phyloP scores from a whole-genome alignment of 2,329 filamentous ascomycete genomes.

The Seiridium unicorne region DNA sequence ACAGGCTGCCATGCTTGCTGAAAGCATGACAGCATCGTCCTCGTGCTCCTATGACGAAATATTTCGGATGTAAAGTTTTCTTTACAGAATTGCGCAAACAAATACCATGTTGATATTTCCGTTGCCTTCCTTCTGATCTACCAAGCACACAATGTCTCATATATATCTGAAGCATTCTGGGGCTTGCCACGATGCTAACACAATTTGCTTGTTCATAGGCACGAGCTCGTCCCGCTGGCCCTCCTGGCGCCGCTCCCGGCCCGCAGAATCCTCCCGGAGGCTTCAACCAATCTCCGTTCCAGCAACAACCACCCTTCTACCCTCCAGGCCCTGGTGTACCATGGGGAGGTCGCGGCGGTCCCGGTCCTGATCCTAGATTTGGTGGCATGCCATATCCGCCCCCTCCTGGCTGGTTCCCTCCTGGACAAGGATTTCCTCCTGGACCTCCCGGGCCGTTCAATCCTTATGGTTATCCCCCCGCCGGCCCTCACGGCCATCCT shows the following conservation, averaged over 20 bases:
- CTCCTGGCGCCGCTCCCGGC: conserved; percentile 20
- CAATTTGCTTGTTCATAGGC: conserved; percentile 27
- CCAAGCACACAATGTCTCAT: conserved; percentile 15
- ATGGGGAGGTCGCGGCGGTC: conserved; percentile 54
- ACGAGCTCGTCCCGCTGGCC: conserved; percentile 32
- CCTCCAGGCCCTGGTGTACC: conserved; percentile 50
- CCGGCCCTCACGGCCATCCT: conserved; percentile 42
- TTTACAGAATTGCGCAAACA: conserved; percentile 91
- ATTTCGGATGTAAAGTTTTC: conserved; percentile 95
- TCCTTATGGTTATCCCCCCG: conserved; percentile 31
- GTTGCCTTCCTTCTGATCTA: conserved; percentile 99
- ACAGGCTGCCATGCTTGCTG: conserved; percentile 14
- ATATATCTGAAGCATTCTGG: not conserved
- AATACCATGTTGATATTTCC: conserved; percentile 92
- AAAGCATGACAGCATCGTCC: not conserved
- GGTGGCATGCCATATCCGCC: conserved; percentile 77
- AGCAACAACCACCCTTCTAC: conserved; percentile 46
- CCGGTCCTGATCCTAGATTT: conserved; percentile 63
- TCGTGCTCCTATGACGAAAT: conserved; percentile 73
- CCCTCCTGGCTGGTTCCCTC: conserved; percentile 76
- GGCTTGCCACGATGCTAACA: conserved; percentile 22
- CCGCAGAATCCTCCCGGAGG: conserved; percentile 29
- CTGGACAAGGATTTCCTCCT: conserved; percentile 72
- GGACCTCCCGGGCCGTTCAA: conserved; percentile 53
- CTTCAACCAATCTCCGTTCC: conserved; percentile 44